Conservation (phyloP, 2,329 filamentous ascomycete genomes). For the Trichophyton mentagrophytes region DNA sequence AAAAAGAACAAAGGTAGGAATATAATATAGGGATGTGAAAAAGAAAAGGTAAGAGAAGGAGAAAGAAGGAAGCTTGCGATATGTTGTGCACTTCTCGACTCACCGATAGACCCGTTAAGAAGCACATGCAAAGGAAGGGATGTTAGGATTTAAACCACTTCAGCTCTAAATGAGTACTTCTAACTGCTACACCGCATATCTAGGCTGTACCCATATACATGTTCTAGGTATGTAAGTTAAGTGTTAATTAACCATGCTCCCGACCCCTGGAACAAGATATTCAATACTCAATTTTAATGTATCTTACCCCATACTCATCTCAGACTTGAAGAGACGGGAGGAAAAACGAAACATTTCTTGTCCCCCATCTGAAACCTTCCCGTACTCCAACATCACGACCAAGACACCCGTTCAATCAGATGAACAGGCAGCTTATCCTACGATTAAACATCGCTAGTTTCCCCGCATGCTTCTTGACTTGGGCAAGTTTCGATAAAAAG, state of each 20-base stretch:
- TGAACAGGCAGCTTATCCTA: background rate
- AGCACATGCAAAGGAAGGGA: background rate
- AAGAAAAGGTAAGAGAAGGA: background rate
- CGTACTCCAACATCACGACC: background rate
- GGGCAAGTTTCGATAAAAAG: background rate
- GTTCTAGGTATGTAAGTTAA: background rate
- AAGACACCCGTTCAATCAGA: background rate
- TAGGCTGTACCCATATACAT: background rate
- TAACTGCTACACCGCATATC: background rate
- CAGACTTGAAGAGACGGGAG: background rate
- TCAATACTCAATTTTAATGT: background rate
- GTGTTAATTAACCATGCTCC: background rate
- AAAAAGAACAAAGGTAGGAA: background rate
- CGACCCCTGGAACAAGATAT: background rate
- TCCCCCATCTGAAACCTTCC: background rate
- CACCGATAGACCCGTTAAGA: background rate
- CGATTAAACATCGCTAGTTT: background rate
- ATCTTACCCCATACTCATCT: too few relatives aligned
- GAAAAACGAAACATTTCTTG: background rate
- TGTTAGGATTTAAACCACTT: background rate
- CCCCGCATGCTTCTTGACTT: background rate
- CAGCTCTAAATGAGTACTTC: background rate
- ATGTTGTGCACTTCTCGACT: background rate
- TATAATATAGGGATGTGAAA: background rate
- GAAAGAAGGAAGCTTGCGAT: background rate